Evolutionary conservation across 257 asterid species (phyloP).

Genomic region (Cinchona pubescens): DNA sequence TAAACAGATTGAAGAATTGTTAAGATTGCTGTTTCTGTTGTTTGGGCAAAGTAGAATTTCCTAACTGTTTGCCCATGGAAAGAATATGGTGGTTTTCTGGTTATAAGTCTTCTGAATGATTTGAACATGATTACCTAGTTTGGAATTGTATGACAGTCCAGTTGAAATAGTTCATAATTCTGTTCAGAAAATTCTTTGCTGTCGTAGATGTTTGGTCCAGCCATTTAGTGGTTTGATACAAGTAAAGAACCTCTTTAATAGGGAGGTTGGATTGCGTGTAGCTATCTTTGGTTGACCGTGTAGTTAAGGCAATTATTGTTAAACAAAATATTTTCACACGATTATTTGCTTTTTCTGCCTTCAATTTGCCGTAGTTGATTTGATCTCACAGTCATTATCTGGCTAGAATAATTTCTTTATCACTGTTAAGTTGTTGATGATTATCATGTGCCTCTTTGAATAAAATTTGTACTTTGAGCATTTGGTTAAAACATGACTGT

Average conservation of each 20-base stretch:
- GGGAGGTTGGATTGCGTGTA: no score
- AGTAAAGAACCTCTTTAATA: no score
- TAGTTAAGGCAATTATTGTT: no score
- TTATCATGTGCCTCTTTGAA: neutral
- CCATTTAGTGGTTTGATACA: no score
- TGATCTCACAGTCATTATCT: no score
- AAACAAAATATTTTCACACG: neutral
- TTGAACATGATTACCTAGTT: neutral
- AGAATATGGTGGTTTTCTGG: neutral
- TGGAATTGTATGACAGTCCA: neutral
- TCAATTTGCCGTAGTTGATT: neutral
- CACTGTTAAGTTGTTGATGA: neutral
- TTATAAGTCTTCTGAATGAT: neutral
- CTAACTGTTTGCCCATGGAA: no score
- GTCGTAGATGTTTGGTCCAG: neutral
- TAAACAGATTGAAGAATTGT: neutral
- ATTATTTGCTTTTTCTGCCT: neutral
- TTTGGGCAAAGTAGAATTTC: neutral
- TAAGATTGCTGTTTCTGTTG: neutral
- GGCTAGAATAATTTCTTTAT: neutral
- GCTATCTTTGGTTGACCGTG: no score
- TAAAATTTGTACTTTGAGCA: neutral
- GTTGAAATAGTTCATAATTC: neutral
- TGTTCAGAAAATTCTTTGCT: neutral
- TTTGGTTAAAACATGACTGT: neutral